phyloP scores from a whole-genome alignment of 2,329 filamentous ascomycete species.

The Cordyceps cateniannulata region DNA sequence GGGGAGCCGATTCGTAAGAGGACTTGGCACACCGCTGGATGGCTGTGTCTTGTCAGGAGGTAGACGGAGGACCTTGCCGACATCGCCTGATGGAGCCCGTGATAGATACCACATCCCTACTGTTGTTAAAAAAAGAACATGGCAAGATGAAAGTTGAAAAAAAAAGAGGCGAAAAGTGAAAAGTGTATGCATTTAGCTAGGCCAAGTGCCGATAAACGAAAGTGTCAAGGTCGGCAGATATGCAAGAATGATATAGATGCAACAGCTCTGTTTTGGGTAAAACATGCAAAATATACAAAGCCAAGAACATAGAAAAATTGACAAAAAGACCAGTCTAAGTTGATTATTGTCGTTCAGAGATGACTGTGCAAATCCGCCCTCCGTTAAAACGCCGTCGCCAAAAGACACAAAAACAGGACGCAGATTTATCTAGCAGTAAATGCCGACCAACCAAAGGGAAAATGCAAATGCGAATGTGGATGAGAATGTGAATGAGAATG shows the following conservation, averaged over 20 bases:
- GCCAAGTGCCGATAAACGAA: neutral
- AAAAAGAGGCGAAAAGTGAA: neutral
- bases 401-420: neutral
- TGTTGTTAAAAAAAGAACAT: too few relatives aligned
- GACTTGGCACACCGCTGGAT: neutral
- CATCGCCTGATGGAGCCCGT: neutral
- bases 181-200: neutral
- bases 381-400: constrained; percentile 1
- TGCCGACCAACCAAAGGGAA: neutral
- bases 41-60: neutral
- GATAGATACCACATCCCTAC: too few relatives aligned
- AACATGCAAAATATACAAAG: neutral
- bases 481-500: neutral
- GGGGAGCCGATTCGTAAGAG: too few relatives aligned
- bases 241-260: neutral
- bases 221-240: neutral
- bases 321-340: constrained; percentile 1
- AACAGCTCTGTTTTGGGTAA: neutral
- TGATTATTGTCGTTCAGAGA: neutral
- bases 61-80: neutral
- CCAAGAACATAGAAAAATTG: neutral
- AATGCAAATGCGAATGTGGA: neutral
- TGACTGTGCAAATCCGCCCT: neutral
- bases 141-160: too few relatives aligned
- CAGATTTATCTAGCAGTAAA: neutral